These are phyloP conservation scores for Ormosia emarginata DNA, from an alignment of 306 rosid species.

Conservation along the genomic window DNA sequence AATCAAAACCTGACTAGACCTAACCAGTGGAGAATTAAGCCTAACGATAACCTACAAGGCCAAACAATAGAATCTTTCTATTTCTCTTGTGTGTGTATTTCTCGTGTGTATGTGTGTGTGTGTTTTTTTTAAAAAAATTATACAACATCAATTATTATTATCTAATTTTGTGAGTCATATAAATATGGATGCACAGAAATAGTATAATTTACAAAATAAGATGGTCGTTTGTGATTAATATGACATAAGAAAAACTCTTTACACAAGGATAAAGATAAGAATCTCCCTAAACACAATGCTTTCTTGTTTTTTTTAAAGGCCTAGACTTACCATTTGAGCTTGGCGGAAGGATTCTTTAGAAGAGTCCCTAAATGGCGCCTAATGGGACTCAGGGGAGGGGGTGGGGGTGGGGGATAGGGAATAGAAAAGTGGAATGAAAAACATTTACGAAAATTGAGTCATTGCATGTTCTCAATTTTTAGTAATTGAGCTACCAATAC, in stretches of 20 bases:
- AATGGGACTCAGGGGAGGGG: too few relatives aligned
- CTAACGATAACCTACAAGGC: not conserved
- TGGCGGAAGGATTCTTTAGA: too few relatives aligned
- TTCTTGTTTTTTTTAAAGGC: too few relatives aligned
- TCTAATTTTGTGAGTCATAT: not conserved
- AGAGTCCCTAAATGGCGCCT: too few relatives aligned
- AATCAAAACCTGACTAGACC: conserved; percentile 5
- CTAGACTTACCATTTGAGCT: too few relatives aligned
- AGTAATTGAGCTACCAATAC: too few relatives aligned
- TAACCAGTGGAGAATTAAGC: not conserved
- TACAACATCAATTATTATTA: not conserved
- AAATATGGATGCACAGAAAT: not conserved
- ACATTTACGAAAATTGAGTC: too few relatives aligned
- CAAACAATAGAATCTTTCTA: not conserved
- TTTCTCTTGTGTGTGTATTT: not conserved
- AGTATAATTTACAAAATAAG: not conserved
- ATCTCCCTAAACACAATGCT: too few relatives aligned
- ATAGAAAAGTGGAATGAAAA: too few relatives aligned
- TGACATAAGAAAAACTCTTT: not conserved
- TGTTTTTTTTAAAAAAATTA: not conserved
- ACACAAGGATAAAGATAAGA: too few relatives aligned
- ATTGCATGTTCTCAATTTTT: too few relatives aligned
- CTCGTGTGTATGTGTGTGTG: not conserved
- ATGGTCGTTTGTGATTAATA: not conserved
- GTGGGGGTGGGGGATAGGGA: too few relatives aligned